Percentiles rank a stretch among this genome's conserved stretches.
phyloP scores from a whole-genome alignment of 352 stramenopile genomes.

The Globisporangium viniferum region DNA sequence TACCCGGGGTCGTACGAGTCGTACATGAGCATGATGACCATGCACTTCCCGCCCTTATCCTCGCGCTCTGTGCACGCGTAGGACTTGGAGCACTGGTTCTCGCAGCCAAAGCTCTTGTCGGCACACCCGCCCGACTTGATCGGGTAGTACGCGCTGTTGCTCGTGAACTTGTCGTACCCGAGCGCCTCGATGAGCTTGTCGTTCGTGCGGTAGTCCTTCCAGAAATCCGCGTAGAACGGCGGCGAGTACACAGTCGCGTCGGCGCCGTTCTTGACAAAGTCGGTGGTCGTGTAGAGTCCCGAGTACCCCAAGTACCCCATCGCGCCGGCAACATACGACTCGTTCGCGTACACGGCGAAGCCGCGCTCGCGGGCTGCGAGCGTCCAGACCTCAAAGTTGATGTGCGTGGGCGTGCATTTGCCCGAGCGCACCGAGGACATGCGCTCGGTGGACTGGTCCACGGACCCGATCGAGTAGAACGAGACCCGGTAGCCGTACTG shows the following conservation, averaged over 20 bases:
- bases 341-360: constrained; percentile 46
- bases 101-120: constrained; percentile 40
- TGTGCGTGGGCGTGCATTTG: constrained; percentile 45
- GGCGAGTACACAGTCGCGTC: constrained; percentile 13
- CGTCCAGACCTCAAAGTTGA: constrained; percentile 60
- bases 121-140: constrained; percentile 24
- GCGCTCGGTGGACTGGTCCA: constrained; percentile 19
- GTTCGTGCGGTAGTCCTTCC: constrained; percentile 43
- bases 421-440: constrained; percentile 32
- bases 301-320: constrained; percentile 41
- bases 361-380: constrained; percentile 25
- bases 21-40: constrained; percentile 51
- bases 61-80: constrained; percentile 42
- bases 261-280: constrained; percentile 27
- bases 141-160: constrained; percentile 33
- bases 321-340: constrained; percentile 32
- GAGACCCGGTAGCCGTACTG: constrained; percentile 27
- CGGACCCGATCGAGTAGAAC: constrained; percentile 12
- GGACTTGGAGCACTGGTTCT: constrained; percentile 38
- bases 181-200: constrained; percentile 35
- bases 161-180: constrained; percentile 20
- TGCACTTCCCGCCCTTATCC: constrained; percentile 25
- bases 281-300: constrained; percentile 43
- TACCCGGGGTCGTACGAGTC: constrained; percentile 41
- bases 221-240: constrained; percentile 41